These are phyloP conservation scores for Phoma sp. DNA, from an alignment of 2,329 filamentous ascomycete species.

Conservation along the genomic window DNA sequence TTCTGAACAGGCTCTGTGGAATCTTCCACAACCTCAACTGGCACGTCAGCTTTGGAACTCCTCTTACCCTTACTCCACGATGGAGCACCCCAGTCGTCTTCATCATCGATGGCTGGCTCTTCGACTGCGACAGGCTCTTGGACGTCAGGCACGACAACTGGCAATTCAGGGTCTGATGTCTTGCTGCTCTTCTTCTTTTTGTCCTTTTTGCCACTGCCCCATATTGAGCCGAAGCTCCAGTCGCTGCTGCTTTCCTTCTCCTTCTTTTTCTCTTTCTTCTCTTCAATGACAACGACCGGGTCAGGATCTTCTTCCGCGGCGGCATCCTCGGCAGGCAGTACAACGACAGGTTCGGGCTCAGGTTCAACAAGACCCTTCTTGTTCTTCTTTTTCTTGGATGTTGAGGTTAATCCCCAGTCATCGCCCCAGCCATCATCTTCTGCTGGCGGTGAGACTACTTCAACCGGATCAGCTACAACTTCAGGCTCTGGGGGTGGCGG, in stretches of 20 bases:
- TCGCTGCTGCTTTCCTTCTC: slow-evolving; percentile 41
- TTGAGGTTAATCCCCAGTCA: slow-evolving; percentile 28
- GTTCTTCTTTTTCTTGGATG: slow-evolving; percentile 32
- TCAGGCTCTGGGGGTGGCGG: slow-evolving; percentile 29
- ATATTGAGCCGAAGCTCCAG: slow-evolving; percentile 46
- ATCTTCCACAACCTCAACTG: slow-evolving; percentile 49
- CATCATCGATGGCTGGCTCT: slow-evolving; percentile 56
- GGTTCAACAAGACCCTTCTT: slow-evolving; percentile 48
- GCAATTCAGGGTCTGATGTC: slow-evolving; percentile 37
- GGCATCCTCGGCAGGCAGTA: slow-evolving; percentile 6
- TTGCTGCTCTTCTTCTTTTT: slow-evolving; percentile 52
- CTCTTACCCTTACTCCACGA: slow-evolving; percentile 59
- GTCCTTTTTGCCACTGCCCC: slow-evolving; percentile 52
- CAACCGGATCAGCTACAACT: slow-evolving; percentile 19
- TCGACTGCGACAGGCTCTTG: slow-evolving; percentile 57
- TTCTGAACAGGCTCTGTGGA: slow-evolving; percentile 50
- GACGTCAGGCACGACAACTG: slow-evolving; percentile 33
- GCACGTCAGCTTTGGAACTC: slow-evolving; percentile 48
- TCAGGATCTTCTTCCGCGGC: slow-evolving; percentile 44
- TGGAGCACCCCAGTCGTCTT: slow-evolving; percentile 64
- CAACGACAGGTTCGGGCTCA: slow-evolving; percentile 8
- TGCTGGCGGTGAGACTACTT: slow-evolving; percentile 18
- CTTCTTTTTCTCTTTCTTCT: slow-evolving; percentile 36
- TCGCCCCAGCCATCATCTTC: slow-evolving; percentile 39
- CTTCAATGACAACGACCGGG: slow-evolving; percentile 33